Percentiles rank a stretch among this genome's conserved stretches.
Conservation (phyloP, 257 asterid species). For the Apocynum venetum region DNA sequence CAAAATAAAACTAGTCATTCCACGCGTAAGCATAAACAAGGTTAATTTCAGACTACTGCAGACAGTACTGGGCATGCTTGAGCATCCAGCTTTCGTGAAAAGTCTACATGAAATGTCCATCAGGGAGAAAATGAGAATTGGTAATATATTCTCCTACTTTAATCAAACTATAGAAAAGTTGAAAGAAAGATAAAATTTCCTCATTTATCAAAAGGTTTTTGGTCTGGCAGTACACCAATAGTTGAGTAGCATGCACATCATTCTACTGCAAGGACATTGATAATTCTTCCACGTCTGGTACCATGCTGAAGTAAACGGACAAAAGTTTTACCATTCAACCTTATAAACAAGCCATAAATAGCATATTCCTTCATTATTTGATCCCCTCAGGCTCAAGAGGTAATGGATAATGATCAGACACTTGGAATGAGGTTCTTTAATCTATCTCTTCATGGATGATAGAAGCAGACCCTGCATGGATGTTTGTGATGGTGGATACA, state of each 20-base stretch:
- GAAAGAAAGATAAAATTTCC: background rate
- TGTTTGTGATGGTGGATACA: conserved; percentile 57
- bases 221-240: background rate
- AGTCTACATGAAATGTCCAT: background rate
- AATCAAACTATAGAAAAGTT: background rate
- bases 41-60: background rate
- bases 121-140: background rate
- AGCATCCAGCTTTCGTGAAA: background rate
- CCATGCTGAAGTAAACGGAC: background rate
- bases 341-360: background rate
- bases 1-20: background rate
- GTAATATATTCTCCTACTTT: background rate
- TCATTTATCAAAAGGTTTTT: background rate
- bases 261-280: too few species aligned
- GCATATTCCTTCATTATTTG: background rate
- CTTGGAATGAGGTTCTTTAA: background rate
- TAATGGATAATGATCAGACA: background rate
- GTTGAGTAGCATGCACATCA: background rate
- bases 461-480: conserved; percentile 55
- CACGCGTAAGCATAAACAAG: background rate
- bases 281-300: background rate
- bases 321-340: background rate
- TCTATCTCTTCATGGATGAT: conserved; percentile 63
- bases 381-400: background rate
- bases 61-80: background rate